Conservation (phyloP, 768 basidiomycete genomes). For the Amanita brunnescens region DNA sequence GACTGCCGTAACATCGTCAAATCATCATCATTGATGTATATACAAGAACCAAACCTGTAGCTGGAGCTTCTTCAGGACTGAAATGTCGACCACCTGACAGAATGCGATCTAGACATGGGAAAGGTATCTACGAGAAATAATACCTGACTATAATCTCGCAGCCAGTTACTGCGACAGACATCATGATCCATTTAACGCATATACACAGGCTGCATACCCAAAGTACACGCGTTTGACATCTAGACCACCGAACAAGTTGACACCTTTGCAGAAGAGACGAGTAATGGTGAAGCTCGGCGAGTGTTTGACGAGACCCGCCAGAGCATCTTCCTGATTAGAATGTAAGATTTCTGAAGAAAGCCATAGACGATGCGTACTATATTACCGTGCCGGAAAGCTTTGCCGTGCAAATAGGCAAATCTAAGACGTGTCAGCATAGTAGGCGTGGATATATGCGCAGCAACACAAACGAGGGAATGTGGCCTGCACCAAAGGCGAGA, state of each 20-base stretch:
- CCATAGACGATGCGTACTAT: slow-evolving; percentile 41
- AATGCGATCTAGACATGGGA: background rate
- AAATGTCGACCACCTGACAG: slow-evolving; percentile 69
- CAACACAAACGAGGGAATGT: slow-evolving; percentile 61
- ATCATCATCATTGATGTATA: slow-evolving; percentile 4
- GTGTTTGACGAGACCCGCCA: slow-evolving; percentile 52
- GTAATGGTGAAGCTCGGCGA: slow-evolving; percentile 48
- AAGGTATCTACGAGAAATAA: background rate
- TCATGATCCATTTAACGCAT: slow-evolving; percentile 3
- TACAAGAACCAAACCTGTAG: slow-evolving; percentile 43
- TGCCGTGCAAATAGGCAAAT: slow-evolving; percentile 81
- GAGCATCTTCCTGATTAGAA: slow-evolving; percentile 51
- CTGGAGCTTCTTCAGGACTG: slow-evolving; percentile 63
- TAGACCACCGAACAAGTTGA: slow-evolving; percentile 68
- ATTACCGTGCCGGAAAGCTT: slow-evolving; percentile 84
- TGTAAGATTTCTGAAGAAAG: slow-evolving; percentile 2
- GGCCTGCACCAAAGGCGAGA: slow-evolving; percentile 76
- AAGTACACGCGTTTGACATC: slow-evolving; percentile 84
- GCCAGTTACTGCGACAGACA: slow-evolving; percentile 55
- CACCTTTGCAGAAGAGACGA: slow-evolving; percentile 47
- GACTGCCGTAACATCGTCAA: slow-evolving; percentile 37
- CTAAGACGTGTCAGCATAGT: slow-evolving; percentile 23
- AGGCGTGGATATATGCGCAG: slow-evolving; percentile 7
- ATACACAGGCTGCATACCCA: slow-evolving; percentile 35
- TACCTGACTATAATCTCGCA: slow-evolving; percentile 81